Conservation (phyloP, 768 basidiomycete species). For the Serendipita vermifera region DNA sequence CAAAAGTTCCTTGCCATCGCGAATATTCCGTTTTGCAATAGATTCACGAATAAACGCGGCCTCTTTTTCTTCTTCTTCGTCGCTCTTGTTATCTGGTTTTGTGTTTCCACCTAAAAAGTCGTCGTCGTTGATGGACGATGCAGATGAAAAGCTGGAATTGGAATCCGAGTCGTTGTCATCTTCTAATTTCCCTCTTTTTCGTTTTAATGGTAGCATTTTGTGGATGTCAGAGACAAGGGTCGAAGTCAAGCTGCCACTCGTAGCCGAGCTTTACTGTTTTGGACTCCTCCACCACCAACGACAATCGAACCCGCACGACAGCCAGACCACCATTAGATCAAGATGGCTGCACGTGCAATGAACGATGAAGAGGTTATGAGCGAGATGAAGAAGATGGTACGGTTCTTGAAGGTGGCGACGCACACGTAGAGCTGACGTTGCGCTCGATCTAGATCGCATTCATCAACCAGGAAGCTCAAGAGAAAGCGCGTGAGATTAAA, state of each 20-base stretch:
- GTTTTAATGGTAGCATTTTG: constrained; percentile 1
- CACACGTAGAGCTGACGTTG: constrained; percentile 1
- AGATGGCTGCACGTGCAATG: constrained; percentile 62
- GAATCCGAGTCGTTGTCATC: constrained; percentile 13
- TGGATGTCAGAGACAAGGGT: too few species aligned
- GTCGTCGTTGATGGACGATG: not conserved
- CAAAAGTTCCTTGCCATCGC: constrained; percentile 59
- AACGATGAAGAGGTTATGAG: constrained; percentile 91
- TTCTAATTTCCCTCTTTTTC: constrained; percentile 11
- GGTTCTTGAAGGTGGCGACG: constrained; percentile 17
- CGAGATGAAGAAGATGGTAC: constrained; percentile 99
- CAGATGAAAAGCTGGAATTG: not conserved
- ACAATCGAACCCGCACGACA: too few species aligned
- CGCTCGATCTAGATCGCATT: constrained; percentile 61
- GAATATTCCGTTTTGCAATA: constrained; percentile 58
- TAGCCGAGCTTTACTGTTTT: too few species aligned
- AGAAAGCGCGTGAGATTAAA: constrained; percentile 93
- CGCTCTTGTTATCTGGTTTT: not conserved
- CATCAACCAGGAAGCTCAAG: constrained; percentile 96
- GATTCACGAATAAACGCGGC: constrained; percentile 52
- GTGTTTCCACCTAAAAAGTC: not conserved
- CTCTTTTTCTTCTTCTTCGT: constrained; percentile 41
- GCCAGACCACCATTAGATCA: too few species aligned
- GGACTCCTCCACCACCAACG: too few species aligned
- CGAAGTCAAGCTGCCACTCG: too few species aligned